These are phyloP conservation scores for Coemansia sp. DNA, from an alignment of 192 early-diverging fungal species.

Conservation along the genomic window DNA sequence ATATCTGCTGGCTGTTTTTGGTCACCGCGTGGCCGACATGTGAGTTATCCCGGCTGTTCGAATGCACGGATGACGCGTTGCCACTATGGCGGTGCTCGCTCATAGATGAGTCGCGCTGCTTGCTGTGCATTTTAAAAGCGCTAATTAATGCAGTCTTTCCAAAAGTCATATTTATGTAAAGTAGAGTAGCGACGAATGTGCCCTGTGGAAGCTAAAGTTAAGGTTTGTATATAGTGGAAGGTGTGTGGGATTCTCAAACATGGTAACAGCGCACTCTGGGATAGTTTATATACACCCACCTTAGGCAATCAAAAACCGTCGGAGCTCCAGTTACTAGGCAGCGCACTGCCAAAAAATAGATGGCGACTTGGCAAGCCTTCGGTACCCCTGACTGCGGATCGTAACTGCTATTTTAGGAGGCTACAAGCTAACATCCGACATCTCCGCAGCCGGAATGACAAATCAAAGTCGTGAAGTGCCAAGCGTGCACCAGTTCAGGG, in stretches of 20 bases:
- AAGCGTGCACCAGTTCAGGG: background rate
- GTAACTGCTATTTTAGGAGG: background rate
- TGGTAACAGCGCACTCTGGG: background rate
- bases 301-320: background rate
- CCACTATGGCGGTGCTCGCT: background rate
- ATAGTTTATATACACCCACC: background rate
- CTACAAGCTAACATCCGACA: background rate
- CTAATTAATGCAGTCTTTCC: background rate
- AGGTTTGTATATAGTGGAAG: background rate
- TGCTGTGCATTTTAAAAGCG: slow-evolving; percentile 1
- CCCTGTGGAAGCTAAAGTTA: too few relatives aligned
- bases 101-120: background rate
- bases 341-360: background rate
- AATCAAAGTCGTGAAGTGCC: background rate
- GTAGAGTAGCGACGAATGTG: background rate
- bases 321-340: background rate
- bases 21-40: background rate
- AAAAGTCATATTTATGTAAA: slow-evolving; percentile 1
- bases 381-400: slow-evolving; percentile 4
- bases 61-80: background rate
- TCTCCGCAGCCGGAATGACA: background rate
- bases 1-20: background rate
- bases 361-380: slow-evolving; percentile 3
- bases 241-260: background rate
- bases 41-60: background rate